Evolutionary conservation across 1,284 basidiomycete species (phyloP), one percentile per base, ranked within the genome.

Genomic region (Pseudozyma sp.): DNA sequence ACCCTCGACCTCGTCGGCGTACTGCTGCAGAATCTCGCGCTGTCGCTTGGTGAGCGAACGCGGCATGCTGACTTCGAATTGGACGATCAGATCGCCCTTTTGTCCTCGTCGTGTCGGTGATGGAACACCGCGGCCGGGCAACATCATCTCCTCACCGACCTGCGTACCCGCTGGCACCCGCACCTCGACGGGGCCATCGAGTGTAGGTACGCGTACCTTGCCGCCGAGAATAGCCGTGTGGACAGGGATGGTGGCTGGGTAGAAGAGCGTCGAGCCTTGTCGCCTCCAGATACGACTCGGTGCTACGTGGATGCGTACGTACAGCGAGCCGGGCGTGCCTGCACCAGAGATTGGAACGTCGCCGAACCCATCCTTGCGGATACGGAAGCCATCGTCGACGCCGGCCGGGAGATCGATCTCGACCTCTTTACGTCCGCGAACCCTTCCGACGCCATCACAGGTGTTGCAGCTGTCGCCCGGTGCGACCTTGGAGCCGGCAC

Each of bases 141-240:
- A 86, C 14, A 97, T 92, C 89, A 97, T 96, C 85, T 98, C 94
- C 86, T 99, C 94, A 17, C 94, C 95, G 79, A 92, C 93, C 85
- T 99, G 96, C 3, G 97, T 98, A 47, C 97, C 96, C 37, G 89
- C 88, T 48, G 95, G 94, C 51, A 99, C 90, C 67, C 93, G 91
- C 51, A 99, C 93, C 68, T 98, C 94, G 9, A 98, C 94, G 57
- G 97, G 93, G 44, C 95, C 94, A 76, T 99, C 95, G 31, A 99
- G 87, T 29, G 97, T 99, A 29, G 95, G 95, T 50, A 99, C 92
- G 42, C 94, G 90, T 47, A 95, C 92, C 78, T 90, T 90, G 45
- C 97, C 97, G 51, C 96, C 96, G 29, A 99, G 88, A 48, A 99
- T 87, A 8, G 97, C 97, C 6, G 89, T 90, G 83, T 99, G 93